These are phyloP conservation scores for Colletotrichum horii DNA, from an alignment of 2,329 filamentous ascomycete genomes.

Conservation along the genomic window DNA sequence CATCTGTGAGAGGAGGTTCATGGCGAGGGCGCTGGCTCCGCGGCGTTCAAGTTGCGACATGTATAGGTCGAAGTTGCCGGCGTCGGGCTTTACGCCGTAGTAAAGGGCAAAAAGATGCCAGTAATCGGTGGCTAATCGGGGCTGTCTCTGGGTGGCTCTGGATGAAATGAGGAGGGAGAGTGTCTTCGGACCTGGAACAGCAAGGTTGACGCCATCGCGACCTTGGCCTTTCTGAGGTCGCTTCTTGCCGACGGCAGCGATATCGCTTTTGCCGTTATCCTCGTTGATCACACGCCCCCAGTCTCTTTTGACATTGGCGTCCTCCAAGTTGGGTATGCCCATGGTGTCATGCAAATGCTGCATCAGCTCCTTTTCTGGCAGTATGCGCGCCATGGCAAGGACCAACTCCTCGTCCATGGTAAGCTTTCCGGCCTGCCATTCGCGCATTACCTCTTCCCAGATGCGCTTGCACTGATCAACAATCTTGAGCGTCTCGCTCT, in stretches of 20 bases:
- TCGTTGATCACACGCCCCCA: neutral
- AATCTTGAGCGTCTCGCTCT: conserved; percentile 38
- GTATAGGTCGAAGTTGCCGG: conserved; percentile 62
- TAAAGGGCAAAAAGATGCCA: conserved; percentile 74
- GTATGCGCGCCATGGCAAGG: conserved; percentile 78
- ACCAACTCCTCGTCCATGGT: conserved; percentile 80
- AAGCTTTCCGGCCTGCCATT: conserved; percentile 76
- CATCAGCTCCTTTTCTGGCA: conserved; percentile 59
- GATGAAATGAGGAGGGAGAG: conserved; percentile 74
- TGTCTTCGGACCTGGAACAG: conserved; percentile 57
- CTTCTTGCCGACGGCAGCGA: conserved; percentile 13
- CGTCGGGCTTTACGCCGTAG: conserved; percentile 72
- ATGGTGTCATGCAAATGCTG: conserved; percentile 78
- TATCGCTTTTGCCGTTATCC: conserved; percentile 25
- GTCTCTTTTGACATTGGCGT: conserved; percentile 26
- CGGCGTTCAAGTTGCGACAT: conserved; percentile 68
- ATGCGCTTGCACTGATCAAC: conserved; percentile 73
- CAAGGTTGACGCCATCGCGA: conserved; percentile 33
- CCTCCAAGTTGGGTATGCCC: conserved; percentile 62
- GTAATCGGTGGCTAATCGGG: conserved; percentile 72
- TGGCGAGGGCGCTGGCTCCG: conserved; percentile 67
- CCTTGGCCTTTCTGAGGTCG: neutral
- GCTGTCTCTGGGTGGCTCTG: conserved; percentile 47
- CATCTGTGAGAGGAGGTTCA: conserved; percentile 63
- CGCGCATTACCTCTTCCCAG: conserved; percentile 81